Evolutionary conservation across 345 rosid genomes (phyloP), one percentile per base, ranked within the genome.

Genomic region (Eucalyptus polybractea): DNA sequence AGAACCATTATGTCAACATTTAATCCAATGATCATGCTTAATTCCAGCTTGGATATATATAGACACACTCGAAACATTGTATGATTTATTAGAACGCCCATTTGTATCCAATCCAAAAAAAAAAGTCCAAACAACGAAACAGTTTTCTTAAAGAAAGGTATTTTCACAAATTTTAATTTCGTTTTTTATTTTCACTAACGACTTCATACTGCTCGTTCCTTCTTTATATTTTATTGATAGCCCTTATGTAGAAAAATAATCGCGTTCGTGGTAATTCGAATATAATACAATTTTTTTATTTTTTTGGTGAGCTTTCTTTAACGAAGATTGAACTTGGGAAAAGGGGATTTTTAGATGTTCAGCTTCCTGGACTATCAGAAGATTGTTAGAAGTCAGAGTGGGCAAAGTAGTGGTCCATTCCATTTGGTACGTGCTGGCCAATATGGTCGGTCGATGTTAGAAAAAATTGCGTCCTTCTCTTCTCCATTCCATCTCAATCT

Each of bases 21-120:
- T 4, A n/a, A 65, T 65, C 37, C 40, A 14, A 14, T 16, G 16
- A 15, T n/a, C 76, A 16, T 14, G 37, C 1, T n/a, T 14, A 13
- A n/a, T 2, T 1, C 37, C 9, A 7, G 3, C 10, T 65, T n/a
- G 19, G 37, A 14, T n/a, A 65, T 65, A 0, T 14, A n/a, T 7
- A 8, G 47, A 45, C 47, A 65, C 31, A 4, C 1, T n/a, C 37
- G 0, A 7, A 65, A n/a, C 10, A n/a, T n/a, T 14, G 16, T 7
- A n/a, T 65, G 19, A 65, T 11, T n/a, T n/a, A 65, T 7, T 14
- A n/a, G 19, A n/a, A 65, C 0, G 13, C 19, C 19, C 76, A 65
- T 65, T 0, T 13, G 16, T n/a, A n/a, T 45, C 47, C 47, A 8
- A 45, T 45, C 47, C 47, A 14, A 13, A 11, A 29, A 2, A 12